phyloP scores from a whole-genome alignment of 306 rosid species.

The Corylus heterophylla region DNA sequence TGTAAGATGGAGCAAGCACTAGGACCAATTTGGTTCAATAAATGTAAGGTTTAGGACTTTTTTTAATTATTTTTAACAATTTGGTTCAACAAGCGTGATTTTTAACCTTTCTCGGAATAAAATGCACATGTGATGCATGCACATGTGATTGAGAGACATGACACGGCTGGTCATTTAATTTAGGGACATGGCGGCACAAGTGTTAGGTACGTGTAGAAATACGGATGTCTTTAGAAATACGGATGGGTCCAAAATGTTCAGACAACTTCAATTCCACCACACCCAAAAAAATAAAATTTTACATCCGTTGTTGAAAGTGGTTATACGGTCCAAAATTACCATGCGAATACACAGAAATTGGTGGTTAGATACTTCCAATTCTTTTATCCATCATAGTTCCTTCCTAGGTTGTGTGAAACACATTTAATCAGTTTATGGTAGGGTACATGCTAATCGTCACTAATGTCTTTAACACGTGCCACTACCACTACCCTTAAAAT shows the following conservation, averaged over 20 bases:
- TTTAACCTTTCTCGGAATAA: too few relatives aligned
- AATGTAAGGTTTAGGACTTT: too few relatives aligned
- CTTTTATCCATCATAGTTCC: not conserved
- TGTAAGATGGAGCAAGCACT: too few relatives aligned
- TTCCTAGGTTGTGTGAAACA: too few relatives aligned
- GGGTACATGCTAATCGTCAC: not conserved
- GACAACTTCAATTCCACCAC: not conserved
- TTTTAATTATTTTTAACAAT: too few relatives aligned
- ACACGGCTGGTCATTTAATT: conserved; percentile 52
- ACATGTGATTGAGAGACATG: conserved; percentile 23
- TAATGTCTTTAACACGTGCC: not conserved
- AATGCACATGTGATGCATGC: too few relatives aligned
- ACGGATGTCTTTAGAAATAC: not conserved
- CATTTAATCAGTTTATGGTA: not conserved
- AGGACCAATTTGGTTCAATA: too few relatives aligned
- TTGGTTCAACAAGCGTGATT: too few relatives aligned
- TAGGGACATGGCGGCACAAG: conserved; percentile 38
- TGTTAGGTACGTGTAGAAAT: conserved; percentile 37
- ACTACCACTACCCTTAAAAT: not conserved
- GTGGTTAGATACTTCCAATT: not conserved
- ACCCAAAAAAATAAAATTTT: conserved; percentile 28
- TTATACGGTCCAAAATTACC: conserved; percentile 15
- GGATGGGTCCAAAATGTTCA: conserved; percentile 11
- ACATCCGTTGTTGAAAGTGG: conserved; percentile 10
- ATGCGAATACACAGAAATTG: conserved; percentile 8